A percentile compares a stretch with the other conserved stretches of the same genome.
phyloP scores from a whole-genome alignment of 108 stramenopile species.

The Fistulifera solaris region DNA sequence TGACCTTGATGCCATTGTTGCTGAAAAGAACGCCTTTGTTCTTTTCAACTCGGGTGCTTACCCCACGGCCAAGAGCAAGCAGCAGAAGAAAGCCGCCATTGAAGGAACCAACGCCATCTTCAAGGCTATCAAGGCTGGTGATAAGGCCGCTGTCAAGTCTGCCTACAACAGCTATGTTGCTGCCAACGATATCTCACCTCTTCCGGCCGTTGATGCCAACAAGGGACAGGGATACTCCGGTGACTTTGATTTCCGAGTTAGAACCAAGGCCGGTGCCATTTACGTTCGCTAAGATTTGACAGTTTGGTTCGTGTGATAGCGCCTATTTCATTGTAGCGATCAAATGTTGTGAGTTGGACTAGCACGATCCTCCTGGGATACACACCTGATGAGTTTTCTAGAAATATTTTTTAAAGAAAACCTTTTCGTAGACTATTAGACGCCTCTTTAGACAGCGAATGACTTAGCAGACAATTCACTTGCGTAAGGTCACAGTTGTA shows the following conservation, averaged over 20 bases:
- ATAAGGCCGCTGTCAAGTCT: slow-evolving; percentile 58
- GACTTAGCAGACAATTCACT: no score
- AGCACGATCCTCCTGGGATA: no score
- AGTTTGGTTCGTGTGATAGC: no score
- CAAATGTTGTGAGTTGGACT: no score
- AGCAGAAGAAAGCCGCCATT: slow-evolving; percentile 57
- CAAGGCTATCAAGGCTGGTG: slow-evolving; percentile 68
- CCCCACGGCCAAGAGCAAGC: slow-evolving; percentile 55
- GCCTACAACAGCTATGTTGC: slow-evolving; percentile 58
- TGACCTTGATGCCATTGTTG: slow-evolving; percentile 82
- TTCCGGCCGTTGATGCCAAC: slow-evolving; percentile 23
- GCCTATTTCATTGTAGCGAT: no score
- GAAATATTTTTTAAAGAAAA: no score
- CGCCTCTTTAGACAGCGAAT: no score
- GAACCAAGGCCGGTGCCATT: slow-evolving; percentile 49
- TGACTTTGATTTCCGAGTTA: slow-evolving; percentile 66
- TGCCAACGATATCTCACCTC: slow-evolving; percentile 35
- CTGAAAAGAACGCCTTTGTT: slow-evolving; percentile 88
- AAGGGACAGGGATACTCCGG: slow-evolving; percentile 67
- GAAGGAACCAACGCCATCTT: slow-evolving; percentile 73
- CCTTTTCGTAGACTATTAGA: no score
- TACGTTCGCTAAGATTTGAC: slow-evolving; percentile 36
- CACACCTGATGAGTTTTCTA: no score
- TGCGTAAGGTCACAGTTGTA: no score
- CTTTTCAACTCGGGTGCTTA: slow-evolving; percentile 92